Evolutionary conservation across 2,329 filamentous ascomycete species (phyloP), one percentile per base, ranked within the genome.

Genomic region (Sporothrix dimorphospora): DNA sequence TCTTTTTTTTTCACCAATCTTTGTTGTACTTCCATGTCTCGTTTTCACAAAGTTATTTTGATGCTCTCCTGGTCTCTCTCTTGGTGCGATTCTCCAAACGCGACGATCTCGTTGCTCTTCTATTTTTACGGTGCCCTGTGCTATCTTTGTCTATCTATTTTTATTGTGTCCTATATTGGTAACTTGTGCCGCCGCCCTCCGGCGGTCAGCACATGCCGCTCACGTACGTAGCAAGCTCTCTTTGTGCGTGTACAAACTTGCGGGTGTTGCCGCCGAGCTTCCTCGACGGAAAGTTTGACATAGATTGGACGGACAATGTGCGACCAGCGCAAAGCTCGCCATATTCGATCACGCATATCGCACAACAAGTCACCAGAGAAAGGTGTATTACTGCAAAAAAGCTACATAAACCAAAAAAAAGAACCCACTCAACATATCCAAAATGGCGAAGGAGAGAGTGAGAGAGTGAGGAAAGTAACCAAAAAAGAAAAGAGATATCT

Each of bases 401-500:
- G 7, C 45, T n/a, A 49, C 16, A 34, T 49, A 67, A 14, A 14
- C 57, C 34, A 63, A 49, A 49, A 67, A 45, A 6, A 30, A 9
- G n/a, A 61, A 42, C 19, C 11, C 57, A 63, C 57, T 42, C 16
- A 49, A 67, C 59, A 21, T 16, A 45, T 42, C 34, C 57, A 61
- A 61, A 21, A 61, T 21, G 9, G 14, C 9, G 12, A 65, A 34
- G 63, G 45, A 49, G 42, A 47, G 45, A 24, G 19, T 2, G 45
- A 49, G 42, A 47, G 45, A 24, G 19, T 2, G 16, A 27, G 42
- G 24, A 19, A 53, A 47, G 16, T 14, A n/a, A 38, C 49, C 47
- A 38, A 21, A 21, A 27, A 59, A 69, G 45, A 42, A 67, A 51
- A 24, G 16, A 61, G 38, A 63, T 19, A 47, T 67, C 47, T 59